Percentiles rank a stretch among this genome's conserved stretches.
Evolutionary conservation across 148 eudicot genomes (phyloP).

Genomic region (Dianthus caryophyllus): DNA sequence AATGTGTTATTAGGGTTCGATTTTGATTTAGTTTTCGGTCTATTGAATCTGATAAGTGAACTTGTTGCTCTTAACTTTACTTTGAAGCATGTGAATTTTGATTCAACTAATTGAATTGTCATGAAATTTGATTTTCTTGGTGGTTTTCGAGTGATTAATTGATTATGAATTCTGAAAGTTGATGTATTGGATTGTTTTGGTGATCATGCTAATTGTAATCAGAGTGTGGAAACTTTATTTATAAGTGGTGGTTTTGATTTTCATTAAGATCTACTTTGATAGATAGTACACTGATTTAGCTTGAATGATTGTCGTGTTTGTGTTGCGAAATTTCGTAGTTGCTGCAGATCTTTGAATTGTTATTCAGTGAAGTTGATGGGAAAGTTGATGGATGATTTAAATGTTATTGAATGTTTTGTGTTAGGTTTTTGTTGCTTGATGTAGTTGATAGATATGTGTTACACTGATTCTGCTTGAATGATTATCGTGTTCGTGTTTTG

Average conservation of each 20-base stretch:
- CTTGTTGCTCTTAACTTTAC: not conserved
- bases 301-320: not conserved
- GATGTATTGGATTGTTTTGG: not conserved
- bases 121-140: not conserved
- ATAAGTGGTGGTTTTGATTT: not conserved
- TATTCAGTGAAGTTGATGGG: not conserved
- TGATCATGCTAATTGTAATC: not conserved
- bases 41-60: not conserved
- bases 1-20: slow-evolving; percentile 2
- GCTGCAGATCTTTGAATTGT: not conserved
- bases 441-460: too few species aligned
- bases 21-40: slow-evolving; percentile 10
- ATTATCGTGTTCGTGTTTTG: too few species aligned
- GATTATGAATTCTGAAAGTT: not conserved
- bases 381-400: not conserved
- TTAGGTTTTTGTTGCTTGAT: too few species aligned
- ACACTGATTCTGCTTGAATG: too few species aligned
- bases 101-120: not conserved
- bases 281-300: not conserved
- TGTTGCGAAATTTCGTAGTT: not conserved
- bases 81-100: not conserved
- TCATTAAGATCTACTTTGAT: not conserved
- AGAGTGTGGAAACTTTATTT: not conserved
- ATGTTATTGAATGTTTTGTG: slow-evolving; percentile 2
- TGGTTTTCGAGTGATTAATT: not conserved